Evolutionary conservation across 345 rosid species (phyloP), one percentile per base, ranked within the genome.

Genomic region (Corchorus capsularis): DNA sequence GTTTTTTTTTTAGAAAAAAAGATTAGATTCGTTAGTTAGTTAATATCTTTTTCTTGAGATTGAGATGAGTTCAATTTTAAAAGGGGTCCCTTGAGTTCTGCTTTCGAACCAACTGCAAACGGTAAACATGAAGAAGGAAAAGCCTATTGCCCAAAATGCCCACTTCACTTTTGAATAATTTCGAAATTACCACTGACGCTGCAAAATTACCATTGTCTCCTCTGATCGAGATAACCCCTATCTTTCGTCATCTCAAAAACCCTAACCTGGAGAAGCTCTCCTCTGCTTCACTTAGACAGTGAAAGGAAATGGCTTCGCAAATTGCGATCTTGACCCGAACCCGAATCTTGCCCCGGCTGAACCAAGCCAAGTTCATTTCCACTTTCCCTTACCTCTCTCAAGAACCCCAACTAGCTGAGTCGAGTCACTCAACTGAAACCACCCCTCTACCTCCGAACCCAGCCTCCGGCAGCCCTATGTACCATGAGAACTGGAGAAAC

Each of bases 391-490:
- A 75, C 82, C 92, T 92, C 50, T 89, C 81, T 17, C 98, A 95
- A 78, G 87, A 89, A 71, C 87, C 96, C 14, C 89, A 88, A 75
- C 91, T 88, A 75, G 90, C 86, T 22, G 93, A 92, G 6, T 73
- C 86, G 56, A 2, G 69, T 47, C 76, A 77, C 19, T 37, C 79
- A 69, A 12, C 49, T 52, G 76, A 78, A 8, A 11, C 78, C 19
- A 75, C 91, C 0, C 88, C 94, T 41, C 92, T 95, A 62, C 99
- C 97, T 3, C 96, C 99, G 0, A 96, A 90, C 79, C 97, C 99
- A 0, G 93, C 95, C 6, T 80, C 97, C 27, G 98, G 97, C 47
- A 92, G 97, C 77, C 97, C 99, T 0, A 85, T 92, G 61, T 95
- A 93, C 81, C 86, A 80, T 19, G 93, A 92, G 75, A 90, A 89